phyloP scores from a whole-genome alignment of 345 rosid species.

The Salix arbutifolia region DNA sequence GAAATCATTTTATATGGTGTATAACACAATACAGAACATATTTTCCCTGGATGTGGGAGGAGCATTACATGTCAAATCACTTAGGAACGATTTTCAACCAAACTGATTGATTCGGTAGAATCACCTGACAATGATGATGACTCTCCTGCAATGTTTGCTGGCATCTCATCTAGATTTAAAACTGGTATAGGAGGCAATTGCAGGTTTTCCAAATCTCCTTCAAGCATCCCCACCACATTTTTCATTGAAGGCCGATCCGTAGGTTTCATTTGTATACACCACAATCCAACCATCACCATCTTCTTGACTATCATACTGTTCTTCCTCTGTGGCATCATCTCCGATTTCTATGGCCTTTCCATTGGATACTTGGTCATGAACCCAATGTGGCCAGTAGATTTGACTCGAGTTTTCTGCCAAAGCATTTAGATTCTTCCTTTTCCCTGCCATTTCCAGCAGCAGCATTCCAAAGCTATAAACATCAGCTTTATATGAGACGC shows the following conservation, averaged over 20 bases:
- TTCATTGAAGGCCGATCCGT: neutral
- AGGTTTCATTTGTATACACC: constrained; percentile 8
- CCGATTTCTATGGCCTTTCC: neutral
- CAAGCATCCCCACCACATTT: neutral
- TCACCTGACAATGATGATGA: neutral
- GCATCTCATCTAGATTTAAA: neutral
- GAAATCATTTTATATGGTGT: neutral
- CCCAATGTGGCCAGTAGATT: neutral
- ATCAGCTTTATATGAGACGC: too few species aligned
- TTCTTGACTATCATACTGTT: neutral
- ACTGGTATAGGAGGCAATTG: neutral
- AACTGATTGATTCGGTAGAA: neutral
- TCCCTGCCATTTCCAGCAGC: neutral
- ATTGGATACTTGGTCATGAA: neutral
- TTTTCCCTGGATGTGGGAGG: neutral
- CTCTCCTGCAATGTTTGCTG: neutral
- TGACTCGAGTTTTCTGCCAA: neutral
- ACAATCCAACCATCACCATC: neutral
- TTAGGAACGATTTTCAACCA: neutral
- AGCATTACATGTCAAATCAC: neutral
- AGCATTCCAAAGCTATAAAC: too few species aligned
- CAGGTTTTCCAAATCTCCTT: neutral
- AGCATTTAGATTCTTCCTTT: neutral
- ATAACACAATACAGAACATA: too few species aligned
- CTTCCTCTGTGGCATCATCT: neutral